Conservation (phyloP, 1,284 basidiomycete species). For the Sporisorium sorghi region DNA sequence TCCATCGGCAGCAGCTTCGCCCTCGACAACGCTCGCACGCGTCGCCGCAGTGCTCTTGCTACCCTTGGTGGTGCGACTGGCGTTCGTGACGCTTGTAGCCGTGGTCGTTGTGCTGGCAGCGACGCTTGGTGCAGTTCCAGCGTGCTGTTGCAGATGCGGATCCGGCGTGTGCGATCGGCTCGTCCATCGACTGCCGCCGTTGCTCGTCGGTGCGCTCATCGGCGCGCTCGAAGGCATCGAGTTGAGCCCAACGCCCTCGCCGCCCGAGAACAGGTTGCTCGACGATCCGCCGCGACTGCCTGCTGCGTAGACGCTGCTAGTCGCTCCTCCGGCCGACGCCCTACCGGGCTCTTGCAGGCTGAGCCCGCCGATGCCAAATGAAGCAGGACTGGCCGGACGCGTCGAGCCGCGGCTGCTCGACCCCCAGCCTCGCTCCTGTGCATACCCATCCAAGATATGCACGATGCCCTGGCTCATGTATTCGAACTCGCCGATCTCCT, state of each 20-base stretch:
- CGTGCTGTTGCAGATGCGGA: not conserved
- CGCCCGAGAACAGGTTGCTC: conserved; percentile 12
- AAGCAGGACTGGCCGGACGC: conserved; percentile 36
- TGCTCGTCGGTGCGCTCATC: conserved; percentile 29
- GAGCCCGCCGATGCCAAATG: conserved; percentile 33
- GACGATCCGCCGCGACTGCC: conserved; percentile 30
- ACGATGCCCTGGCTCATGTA: conserved; percentile 59
- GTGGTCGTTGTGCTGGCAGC: conserved; percentile 18
- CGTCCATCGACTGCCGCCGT: conserved; percentile 47
- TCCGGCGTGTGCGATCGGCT: conserved; percentile 48
- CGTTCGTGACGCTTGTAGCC: conserved; percentile 10
- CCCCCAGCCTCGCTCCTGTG: conserved; percentile 47
- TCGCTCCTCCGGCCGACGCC: not conserved
- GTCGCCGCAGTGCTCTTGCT: conserved; percentile 7
- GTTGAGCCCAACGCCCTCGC: conserved; percentile 2
- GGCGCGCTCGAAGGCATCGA: conserved; percentile 17
- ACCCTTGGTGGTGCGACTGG: not conserved
- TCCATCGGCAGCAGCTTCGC: not conserved
- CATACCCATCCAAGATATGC: conserved; percentile 58
- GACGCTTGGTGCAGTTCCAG: conserved; percentile 4
- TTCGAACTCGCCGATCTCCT: conserved; percentile 64
- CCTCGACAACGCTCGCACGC: not conserved
- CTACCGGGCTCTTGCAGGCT: conserved; percentile 27
- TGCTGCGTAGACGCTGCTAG: conserved; percentile 23
- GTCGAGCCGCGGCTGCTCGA: conserved; percentile 41